phyloP scores from a whole-genome alignment of 805 yeast genomes.

The Grigorovia jiainica region DNA sequence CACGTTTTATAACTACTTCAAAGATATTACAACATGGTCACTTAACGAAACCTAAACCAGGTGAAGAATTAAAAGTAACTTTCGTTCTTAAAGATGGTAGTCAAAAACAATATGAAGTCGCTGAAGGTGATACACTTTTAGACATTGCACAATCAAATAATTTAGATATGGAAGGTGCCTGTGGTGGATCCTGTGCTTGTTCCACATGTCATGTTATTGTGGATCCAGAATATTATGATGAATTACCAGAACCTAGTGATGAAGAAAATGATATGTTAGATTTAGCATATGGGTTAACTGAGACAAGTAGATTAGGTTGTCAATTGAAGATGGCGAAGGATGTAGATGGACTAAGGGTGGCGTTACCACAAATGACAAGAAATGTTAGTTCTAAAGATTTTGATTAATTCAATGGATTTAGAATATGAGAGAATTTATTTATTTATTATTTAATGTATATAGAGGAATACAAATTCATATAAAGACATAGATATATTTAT shows the following conservation, averaged over 20 bases:
- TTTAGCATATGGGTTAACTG: constrained; percentile 93
- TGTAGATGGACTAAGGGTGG: constrained; percentile 87
- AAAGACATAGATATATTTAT: too few species aligned
- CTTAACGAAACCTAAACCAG: constrained; percentile 80
- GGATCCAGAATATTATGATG: constrained; percentile 90
- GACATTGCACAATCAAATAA: constrained; percentile 94
- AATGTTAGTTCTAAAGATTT: constrained; percentile 81
- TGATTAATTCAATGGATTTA: constrained; percentile 1
- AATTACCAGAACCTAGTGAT: constrained; percentile 88
- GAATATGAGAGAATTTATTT: neutral
- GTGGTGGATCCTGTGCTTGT: constrained; percentile 99
- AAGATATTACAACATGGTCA: constrained; percentile 57
- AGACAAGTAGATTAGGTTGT: constrained; percentile 92
- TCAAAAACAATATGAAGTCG: constrained; percentile 73
- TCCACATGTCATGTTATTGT: constrained; percentile 95
- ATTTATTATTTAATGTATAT: too few species aligned
- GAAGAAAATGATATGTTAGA: constrained; percentile 98
- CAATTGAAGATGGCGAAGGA: constrained; percentile 85
- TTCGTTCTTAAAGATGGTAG: constrained; percentile 88
- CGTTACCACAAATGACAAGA: constrained; percentile 95
- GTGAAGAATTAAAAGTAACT: constrained; percentile 81
- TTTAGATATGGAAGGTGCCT: constrained; percentile 95
- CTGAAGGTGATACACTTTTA: constrained; percentile 83
- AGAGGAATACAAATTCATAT: too few species aligned
- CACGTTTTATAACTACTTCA: constrained; percentile 18